These are phyloP conservation scores for Neocallimastix lanati DNA, from an alignment of 192 early-diverging fungal species.

Conservation along the genomic window DNA sequence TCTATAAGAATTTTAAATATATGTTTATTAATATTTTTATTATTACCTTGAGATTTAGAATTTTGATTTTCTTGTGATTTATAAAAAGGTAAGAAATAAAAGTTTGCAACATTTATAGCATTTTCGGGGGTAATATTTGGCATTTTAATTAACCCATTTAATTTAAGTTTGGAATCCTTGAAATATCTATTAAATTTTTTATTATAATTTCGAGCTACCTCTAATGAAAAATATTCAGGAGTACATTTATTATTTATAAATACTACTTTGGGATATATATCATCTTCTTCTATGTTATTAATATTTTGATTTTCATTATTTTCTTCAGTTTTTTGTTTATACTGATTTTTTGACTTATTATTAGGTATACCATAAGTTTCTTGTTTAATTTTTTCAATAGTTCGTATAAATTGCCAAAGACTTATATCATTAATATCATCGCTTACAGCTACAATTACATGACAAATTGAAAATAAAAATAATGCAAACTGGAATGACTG, in stretches of 20 bases:
- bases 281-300: neutral
- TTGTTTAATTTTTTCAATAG: neutral
- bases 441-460: conserved; percentile 37
- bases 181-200: neutral
- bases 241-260: neutral
- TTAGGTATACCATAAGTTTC: neutral
- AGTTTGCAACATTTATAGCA: neutral
- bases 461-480: conserved; percentile 43
- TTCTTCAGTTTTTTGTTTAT: neutral
- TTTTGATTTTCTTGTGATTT: neutral
- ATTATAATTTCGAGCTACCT: neutral
- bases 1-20: neutral
- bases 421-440: conserved; percentile 16
- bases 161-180: neutral
- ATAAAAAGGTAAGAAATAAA: neutral
- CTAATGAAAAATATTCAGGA: neutral
- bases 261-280: neutral
- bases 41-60: neutral
- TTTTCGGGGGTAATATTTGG: neutral
- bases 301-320: neutral
- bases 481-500: conserved; percentile 26
- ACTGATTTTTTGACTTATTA: neutral
- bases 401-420: neutral
- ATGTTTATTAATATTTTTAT: neutral
- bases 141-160: neutral